These are phyloP conservation scores for Crithidia mellificae DNA, from an alignment of 208 protist genomes.

Conservation along the genomic window DNA sequence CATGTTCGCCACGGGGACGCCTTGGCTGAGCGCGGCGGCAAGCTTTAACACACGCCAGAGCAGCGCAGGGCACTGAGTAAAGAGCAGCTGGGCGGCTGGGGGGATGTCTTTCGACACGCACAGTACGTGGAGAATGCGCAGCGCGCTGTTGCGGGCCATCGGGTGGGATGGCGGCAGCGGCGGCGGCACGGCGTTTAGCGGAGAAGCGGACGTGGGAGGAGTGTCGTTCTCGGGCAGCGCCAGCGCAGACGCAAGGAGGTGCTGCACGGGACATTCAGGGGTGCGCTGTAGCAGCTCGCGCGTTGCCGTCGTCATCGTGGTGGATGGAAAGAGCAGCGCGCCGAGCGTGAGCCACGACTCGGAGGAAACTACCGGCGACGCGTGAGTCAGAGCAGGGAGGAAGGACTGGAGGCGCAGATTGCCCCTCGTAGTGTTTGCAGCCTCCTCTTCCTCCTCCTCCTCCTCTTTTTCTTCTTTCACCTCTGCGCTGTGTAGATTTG, in stretches of 20 bases:
- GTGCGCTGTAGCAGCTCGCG: constrained; percentile 8
- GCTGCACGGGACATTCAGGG: constrained; percentile 26
- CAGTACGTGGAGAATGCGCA: constrained; percentile 30
- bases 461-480: neutral
- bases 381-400: constrained; percentile 29
- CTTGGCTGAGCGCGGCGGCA: constrained; percentile 17
- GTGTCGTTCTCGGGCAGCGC: constrained; percentile 13
- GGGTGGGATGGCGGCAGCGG: constrained; percentile 12
- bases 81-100: constrained; percentile 32
- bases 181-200: neutral
- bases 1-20: constrained; percentile 10
- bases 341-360: constrained; percentile 53
- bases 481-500: neutral
- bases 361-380: constrained; percentile 41
- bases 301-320: neutral
- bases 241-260: constrained; percentile 23
- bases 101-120: constrained; percentile 25
- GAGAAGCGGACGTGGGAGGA: neutral
- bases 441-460: too few relatives aligned
- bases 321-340: constrained; percentile 29
- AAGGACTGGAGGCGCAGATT: constrained; percentile 15
- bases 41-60: constrained; percentile 56
- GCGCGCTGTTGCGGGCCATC: constrained; percentile 25
- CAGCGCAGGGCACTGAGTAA: constrained; percentile 55
- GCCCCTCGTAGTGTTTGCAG: neutral